Conservation (phyloP, 371 early-diverging fungal genomes). For the Blyttiomyces sp. region DNA sequence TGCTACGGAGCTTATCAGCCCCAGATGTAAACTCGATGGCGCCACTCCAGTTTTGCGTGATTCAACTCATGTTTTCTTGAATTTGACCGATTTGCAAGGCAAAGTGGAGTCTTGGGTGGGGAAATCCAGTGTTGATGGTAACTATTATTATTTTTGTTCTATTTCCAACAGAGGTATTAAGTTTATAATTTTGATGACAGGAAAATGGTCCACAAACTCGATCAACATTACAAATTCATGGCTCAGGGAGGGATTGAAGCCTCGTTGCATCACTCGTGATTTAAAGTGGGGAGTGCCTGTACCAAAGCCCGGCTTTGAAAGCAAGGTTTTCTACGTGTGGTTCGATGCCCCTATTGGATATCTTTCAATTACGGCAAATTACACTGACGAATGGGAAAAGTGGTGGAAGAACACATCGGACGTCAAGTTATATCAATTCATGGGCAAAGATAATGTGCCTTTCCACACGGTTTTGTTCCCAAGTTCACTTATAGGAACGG, state of each 20-base stretch:
- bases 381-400: slow-evolving; percentile 88
- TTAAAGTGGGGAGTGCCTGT: slow-evolving; percentile 99
- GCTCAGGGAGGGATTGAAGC: slow-evolving; percentile 94
- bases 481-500: slow-evolving; percentile 81
- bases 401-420: slow-evolving; percentile 98
- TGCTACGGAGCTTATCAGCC: slow-evolving; percentile 89
- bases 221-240: slow-evolving; percentile 91
- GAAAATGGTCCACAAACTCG: slow-evolving; percentile 92
- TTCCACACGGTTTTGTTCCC: slow-evolving; percentile 99
- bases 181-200: slow-evolving; percentile 12
- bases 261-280: slow-evolving; percentile 99
- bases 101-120: slow-evolving; percentile 72
- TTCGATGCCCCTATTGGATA: slow-evolving; percentile 78
- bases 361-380: slow-evolving; percentile 93
- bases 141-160: background rate
- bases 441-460: slow-evolving; percentile 99
- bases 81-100: slow-evolving; percentile 79
- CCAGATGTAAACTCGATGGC: slow-evolving; percentile 93
- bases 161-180: background rate
- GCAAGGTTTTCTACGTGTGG: slow-evolving; percentile 99
- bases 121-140: slow-evolving; percentile 56
- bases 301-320: slow-evolving; percentile 78
- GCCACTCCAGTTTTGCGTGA: slow-evolving; percentile 76
- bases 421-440: slow-evolving; percentile 94
- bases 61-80: slow-evolving; percentile 93